Evolutionary conservation across 352 stramenopile genomes (phyloP).

Genomic region (Globisporangium nunn): DNA sequence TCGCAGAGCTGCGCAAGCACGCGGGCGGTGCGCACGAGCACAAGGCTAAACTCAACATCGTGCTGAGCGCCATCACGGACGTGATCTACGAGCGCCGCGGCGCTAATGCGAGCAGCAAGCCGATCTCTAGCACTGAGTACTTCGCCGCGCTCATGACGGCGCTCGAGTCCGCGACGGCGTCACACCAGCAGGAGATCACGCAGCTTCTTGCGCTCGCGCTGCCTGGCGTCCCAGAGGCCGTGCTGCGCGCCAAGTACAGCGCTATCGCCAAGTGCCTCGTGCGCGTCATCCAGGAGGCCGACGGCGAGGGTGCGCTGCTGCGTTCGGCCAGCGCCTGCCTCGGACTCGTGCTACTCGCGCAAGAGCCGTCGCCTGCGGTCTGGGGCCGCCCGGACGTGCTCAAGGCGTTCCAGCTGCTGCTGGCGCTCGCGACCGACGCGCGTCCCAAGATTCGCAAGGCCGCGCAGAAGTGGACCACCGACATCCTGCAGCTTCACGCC

Average conservation of each 20-base stretch:
- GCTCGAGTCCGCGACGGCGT: slow-evolving; percentile 60
- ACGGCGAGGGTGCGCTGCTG: slow-evolving; percentile 52
- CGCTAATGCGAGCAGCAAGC: slow-evolving; percentile 8
- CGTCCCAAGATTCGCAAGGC: slow-evolving; percentile 82
- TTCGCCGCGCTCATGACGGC: slow-evolving; percentile 85
- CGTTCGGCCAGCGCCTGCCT: slow-evolving; percentile 62
- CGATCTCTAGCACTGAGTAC: slow-evolving; percentile 80
- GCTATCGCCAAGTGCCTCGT: slow-evolving; percentile 63
- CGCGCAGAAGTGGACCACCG: slow-evolving; percentile 63
- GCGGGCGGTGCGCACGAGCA: slow-evolving; percentile 67
- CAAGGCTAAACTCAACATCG: slow-evolving; percentile 81
- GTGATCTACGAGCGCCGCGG: slow-evolving; percentile 75
- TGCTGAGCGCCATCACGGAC: slow-evolving; percentile 75
- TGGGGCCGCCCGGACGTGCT: slow-evolving; percentile 69
- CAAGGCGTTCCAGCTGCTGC: slow-evolving; percentile 70
- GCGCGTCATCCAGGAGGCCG: slow-evolving; percentile 62
- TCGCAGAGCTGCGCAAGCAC: slow-evolving; percentile 74
- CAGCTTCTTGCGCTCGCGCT: slow-evolving; percentile 74
- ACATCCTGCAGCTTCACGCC: slow-evolving; percentile 66
- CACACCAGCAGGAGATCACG: slow-evolving; percentile 72
- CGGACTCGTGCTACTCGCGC: slow-evolving; percentile 51
- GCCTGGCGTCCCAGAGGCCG: slow-evolving; percentile 57
- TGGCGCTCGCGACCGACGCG: slow-evolving; percentile 68
- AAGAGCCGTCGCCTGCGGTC: slow-evolving; percentile 52
- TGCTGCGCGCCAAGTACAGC: slow-evolving; percentile 76